Conservation (phyloP, 2,329 filamentous ascomycete genomes). For the Botrytis aclada region DNA sequence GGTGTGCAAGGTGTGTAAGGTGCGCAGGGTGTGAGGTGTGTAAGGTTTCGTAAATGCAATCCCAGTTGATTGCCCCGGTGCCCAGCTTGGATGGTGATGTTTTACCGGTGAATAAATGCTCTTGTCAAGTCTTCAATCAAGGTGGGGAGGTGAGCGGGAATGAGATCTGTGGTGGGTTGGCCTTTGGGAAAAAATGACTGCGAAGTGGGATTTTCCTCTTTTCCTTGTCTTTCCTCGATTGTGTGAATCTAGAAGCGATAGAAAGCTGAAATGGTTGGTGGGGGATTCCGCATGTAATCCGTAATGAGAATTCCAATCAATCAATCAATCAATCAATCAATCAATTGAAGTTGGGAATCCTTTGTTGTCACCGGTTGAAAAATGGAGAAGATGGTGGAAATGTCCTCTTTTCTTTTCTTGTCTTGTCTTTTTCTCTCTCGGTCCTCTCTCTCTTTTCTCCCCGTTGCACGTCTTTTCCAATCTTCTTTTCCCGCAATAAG, state of each 20-base stretch:
- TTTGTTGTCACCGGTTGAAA: neutral
- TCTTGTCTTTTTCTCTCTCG: neutral
- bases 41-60: neutral
- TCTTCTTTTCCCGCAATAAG: neutral
- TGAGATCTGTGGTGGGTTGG: neutral
- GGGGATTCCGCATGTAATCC: neutral
- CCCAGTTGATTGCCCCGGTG: slow-evolving; percentile 7
- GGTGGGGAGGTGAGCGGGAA: neutral
- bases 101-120: neutral
- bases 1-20: neutral
- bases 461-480: neutral
- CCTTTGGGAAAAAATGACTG: neutral
- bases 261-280: slow-evolving; percentile 7
- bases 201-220: neutral
- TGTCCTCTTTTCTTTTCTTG: neutral
- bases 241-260: slow-evolving; percentile 1
- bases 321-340: neutral
- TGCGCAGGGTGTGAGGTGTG: neutral
- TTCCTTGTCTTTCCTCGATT: neutral
- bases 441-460: too few species aligned
- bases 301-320: neutral
- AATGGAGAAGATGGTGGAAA: neutral
- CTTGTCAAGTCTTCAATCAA: neutral
- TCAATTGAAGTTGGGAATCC: neutral
- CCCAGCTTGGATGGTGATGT: neutral